Percentiles rank a stretch among this genome's conserved stretches.
Conservation (phyloP, 2,329 filamentous ascomycete species). For the Sporothrix humicola region DNA sequence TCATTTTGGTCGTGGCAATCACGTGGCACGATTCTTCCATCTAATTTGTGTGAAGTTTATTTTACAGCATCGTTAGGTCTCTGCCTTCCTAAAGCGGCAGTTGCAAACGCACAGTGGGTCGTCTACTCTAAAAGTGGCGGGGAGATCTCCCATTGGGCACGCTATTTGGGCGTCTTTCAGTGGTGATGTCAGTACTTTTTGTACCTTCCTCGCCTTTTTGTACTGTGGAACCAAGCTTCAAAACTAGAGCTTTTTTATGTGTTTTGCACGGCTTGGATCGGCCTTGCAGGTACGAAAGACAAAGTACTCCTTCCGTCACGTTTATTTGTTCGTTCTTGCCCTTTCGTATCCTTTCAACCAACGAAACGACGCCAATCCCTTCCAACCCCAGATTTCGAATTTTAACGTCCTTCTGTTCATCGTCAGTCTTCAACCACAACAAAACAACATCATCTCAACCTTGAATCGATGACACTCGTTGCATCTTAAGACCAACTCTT, state of each 20-base stretch:
- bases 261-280: conserved; percentile 24
- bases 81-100: conserved; percentile 29
- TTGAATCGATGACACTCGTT: not conserved
- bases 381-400: not conserved
- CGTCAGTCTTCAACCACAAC: too few relatives aligned
- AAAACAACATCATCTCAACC: too few relatives aligned
- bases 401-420: not conserved
- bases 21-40: conserved; percentile 3
- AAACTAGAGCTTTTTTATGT: not conserved
- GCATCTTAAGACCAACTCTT: not conserved
- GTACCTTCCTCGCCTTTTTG: not conserved
- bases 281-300: not conserved
- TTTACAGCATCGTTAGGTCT: conserved; percentile 10
- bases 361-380: conserved; percentile 8
- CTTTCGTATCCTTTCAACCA: not conserved
- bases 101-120: conserved; percentile 19
- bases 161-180: not conserved
- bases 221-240: not conserved
- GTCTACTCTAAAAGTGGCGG: not conserved
- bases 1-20: not conserved
- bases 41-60: not conserved
- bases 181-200: conserved; percentile 28
- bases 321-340: not conserved
- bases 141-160: not conserved
- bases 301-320: not conserved